Evolutionary conservation across 2,329 filamentous ascomycete genomes (phyloP), one percentile per base, ranked within the genome.

Genomic region (Bipolaris oryzae): DNA sequence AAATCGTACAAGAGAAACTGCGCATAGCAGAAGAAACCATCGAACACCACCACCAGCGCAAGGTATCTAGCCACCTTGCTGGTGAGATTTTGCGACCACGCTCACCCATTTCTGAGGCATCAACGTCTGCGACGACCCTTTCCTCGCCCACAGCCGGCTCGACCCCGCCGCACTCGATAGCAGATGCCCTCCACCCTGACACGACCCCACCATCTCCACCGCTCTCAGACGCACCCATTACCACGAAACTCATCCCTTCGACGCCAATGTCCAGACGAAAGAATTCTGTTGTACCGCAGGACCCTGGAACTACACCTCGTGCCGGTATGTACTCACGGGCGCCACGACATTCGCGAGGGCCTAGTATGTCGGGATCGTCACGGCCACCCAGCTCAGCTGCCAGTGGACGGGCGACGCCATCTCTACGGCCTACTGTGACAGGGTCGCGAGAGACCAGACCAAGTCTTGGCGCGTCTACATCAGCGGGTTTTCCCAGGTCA

Each of bases 1-100:
- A 98, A 72, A 95, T 99, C 70, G 85, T 94, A 70, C 89, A 95
- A 71, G 92, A 96, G 82, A 98, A 97, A 83, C 82, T 98, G 72
- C 90, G 90, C 73, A 90, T 93, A 54, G 81, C 85, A 34, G 83
- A 87, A 68, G 77, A 77, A 34, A 79, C 78, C 9, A 78, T 81
- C 25, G 78, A 83, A 56, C 74, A 78, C 23, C 78, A 82, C 63
- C 78, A 81, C 60, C 79, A 80, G 58, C 78, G 80, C 67, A 84
- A 83, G 69, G 80, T 82, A 42, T 77, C 75, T 34, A 76, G 80
- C 53, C 77, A 82, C 6, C 68, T 83, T 46, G 78, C 79, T 39
- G 79, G 80, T 50, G 81, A 80, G 58, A 78, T 77, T 33, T 73
- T 79, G 38, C 78, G 79, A 53, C 80, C 82, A 33, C 89, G 85